A percentile compares a stretch with the other conserved stretches of the same genome.
Conservation (phyloP, 1,284 basidiomycete genomes). For the Microbotryum lychnidis-dioicae region DNA sequence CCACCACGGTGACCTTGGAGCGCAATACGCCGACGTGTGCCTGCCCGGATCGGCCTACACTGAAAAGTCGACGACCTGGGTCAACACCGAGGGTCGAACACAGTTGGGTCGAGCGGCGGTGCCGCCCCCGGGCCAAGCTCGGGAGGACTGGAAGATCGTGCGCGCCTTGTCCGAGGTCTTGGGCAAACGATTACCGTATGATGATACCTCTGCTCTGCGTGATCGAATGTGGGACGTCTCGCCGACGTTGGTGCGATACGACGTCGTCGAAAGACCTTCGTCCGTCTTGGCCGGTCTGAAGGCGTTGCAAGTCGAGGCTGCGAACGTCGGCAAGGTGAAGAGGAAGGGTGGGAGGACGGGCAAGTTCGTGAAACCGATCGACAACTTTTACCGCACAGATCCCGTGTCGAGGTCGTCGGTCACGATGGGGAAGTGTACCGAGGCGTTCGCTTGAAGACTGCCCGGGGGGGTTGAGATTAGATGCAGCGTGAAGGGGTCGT, state of each 20-base stretch:
- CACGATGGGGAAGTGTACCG: constrained; percentile 30
- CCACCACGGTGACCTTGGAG: constrained; percentile 95
- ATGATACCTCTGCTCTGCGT: constrained; percentile 75
- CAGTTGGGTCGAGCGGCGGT: constrained; percentile 90
- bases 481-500: too few species aligned
- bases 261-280: constrained; percentile 71
- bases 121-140: constrained; percentile 82
- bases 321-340: constrained; percentile 46
- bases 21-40: constrained; percentile 92
- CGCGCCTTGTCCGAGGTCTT: constrained; percentile 83
- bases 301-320: constrained; percentile 50
- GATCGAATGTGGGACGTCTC: constrained; percentile 98
- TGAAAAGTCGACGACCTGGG: constrained; percentile 89
- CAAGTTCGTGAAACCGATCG: constrained; percentile 70
- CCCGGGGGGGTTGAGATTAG: too few species aligned
- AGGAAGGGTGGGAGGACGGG: constrained; percentile 51
- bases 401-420: constrained; percentile 45
- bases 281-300: constrained; percentile 55
- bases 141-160: constrained; percentile 99
- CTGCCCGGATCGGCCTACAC: constrained; percentile 92
- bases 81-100: constrained; percentile 92
- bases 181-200: constrained; percentile 74
- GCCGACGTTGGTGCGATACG: constrained; percentile 81
- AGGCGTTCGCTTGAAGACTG: too few species aligned
- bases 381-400: constrained; percentile 95